A percentile compares a stretch with the other conserved stretches of the same genome.
These are phyloP conservation scores for Sporothrix phasma DNA, from an alignment of 2,329 filamentous ascomycete species.

Conservation along the genomic window DNA sequence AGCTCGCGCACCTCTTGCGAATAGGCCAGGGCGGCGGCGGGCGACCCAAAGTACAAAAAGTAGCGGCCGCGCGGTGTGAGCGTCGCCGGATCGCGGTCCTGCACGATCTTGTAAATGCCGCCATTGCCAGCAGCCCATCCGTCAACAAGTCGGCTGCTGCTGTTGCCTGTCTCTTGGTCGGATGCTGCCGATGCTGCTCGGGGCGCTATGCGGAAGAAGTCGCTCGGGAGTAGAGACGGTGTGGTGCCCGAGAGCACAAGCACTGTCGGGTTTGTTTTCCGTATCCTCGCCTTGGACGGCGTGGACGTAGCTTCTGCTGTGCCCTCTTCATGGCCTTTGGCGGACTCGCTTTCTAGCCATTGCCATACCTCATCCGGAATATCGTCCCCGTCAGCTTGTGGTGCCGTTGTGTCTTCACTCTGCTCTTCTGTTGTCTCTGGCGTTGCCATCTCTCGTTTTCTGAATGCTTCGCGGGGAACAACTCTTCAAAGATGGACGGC, in stretches of 20 bases:
- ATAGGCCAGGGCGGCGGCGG: conserved; percentile 51
- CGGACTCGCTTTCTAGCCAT: conserved; percentile 13
- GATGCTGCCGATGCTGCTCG: conserved; percentile 27
- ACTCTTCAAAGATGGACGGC: conserved; percentile 17
- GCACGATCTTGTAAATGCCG: conserved; percentile 39
- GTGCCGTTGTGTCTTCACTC: not conserved
- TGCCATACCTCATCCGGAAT: conserved; percentile 11
- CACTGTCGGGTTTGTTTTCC: conserved; percentile 19
- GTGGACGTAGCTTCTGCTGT: not conserved
- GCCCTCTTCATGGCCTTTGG: not conserved
- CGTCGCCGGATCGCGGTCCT: conserved; percentile 52
- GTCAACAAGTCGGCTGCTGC: conserved; percentile 37
- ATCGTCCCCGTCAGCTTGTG: not conserved
- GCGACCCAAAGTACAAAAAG: conserved; percentile 56
- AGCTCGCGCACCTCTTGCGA: conserved; percentile 43
- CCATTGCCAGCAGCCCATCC: conserved; percentile 47
- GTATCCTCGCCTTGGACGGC: not conserved
- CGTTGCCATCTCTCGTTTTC: too few species aligned
- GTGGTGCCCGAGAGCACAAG: conserved; percentile 51
- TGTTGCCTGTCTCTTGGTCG: not conserved
- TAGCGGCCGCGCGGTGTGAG: conserved; percentile 56
- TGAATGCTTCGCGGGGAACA: conserved; percentile 16
- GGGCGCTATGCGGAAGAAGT: conserved; percentile 59
- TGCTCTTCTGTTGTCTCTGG: not conserved
- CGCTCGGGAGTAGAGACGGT: conserved; percentile 50